phyloP scores from a whole-genome alignment of 1,139 yeast genomes.

The Blastobotrys indianensis region DNA sequence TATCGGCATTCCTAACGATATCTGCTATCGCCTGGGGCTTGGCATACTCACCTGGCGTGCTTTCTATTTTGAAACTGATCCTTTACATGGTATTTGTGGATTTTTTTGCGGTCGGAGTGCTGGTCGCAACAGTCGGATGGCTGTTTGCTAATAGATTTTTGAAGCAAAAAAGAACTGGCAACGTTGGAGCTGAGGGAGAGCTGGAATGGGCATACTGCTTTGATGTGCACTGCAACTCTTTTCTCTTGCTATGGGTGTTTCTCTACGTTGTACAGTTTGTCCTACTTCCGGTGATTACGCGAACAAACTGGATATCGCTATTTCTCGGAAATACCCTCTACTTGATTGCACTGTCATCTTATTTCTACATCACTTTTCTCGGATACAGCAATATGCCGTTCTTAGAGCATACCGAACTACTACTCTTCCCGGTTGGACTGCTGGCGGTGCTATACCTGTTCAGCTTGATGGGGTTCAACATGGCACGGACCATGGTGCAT shows the following conservation, averaged over 20 bases:
- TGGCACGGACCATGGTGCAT: slow-evolving; percentile 63
- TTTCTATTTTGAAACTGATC: slow-evolving; percentile 57
- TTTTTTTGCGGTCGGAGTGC: slow-evolving; percentile 63
- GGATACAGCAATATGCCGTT: slow-evolving; percentile 85
- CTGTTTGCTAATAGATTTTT: slow-evolving; percentile 59
- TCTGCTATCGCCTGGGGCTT: slow-evolving; percentile 91
- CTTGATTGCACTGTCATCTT: slow-evolving; percentile 64
- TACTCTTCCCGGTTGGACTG: slow-evolving; percentile 53
- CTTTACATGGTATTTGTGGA: slow-evolving; percentile 82
- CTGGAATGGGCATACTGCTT: slow-evolving; percentile 94
- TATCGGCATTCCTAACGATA: slow-evolving; percentile 56
- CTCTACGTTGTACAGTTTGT: slow-evolving; percentile 73
- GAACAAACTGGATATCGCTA: slow-evolving; percentile 58
- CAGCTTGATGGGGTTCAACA: slow-evolving; percentile 54
- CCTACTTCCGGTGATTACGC: slow-evolving; percentile 62
- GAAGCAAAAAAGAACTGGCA: slow-evolving; percentile 31
- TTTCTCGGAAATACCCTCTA: slow-evolving; percentile 75
- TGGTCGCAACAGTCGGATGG: slow-evolving; percentile 72
- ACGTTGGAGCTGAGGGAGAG: slow-evolving; percentile 48
- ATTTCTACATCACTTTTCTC: slow-evolving; percentile 73
- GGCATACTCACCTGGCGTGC: slow-evolving; percentile 61
- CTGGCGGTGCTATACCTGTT: slow-evolving; percentile 51
- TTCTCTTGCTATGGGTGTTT: slow-evolving; percentile 71
- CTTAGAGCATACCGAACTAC: slow-evolving; percentile 54
- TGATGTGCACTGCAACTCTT: slow-evolving; percentile 88